Percentiles rank a stretch among this genome's conserved stretches.
phyloP scores from a whole-genome alignment of 2,329 filamentous ascomycete genomes.

The Exophiala sp. region DNA sequence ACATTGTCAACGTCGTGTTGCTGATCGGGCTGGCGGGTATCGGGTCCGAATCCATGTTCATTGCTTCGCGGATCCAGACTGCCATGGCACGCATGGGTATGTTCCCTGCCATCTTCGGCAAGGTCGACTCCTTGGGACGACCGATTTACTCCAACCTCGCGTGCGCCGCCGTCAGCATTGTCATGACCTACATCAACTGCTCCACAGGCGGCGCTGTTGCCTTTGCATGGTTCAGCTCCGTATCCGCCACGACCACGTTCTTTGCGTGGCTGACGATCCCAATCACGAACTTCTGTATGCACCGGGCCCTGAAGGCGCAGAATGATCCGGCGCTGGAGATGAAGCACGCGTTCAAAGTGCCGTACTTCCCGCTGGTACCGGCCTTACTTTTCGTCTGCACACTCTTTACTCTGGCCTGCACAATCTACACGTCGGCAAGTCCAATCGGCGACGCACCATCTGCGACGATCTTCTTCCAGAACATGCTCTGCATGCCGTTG shows the following conservation, averaged over 20 bases:
- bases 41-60: slow-evolving; percentile 9
- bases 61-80: slow-evolving; percentile 32
- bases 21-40: slow-evolving; percentile 67
- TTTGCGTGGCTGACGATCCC: slow-evolving; percentile 55
- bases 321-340: background rate
- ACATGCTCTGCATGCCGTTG: slow-evolving; percentile 5
- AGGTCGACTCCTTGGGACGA: slow-evolving; percentile 31
- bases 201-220: slow-evolving; percentile 38
- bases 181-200: slow-evolving; percentile 34
- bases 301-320: slow-evolving; percentile 33
- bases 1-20: slow-evolving; percentile 73
- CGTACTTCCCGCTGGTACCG: background rate
- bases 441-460: slow-evolving; percentile 1
- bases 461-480: slow-evolving; percentile 5
- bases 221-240: slow-evolving; percentile 71
- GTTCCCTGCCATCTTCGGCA: slow-evolving; percentile 30
- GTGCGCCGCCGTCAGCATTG: slow-evolving; percentile 27
- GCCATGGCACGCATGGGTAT: slow-evolving; percentile 31
- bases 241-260: slow-evolving; percentile 65
- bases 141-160: slow-evolving; percentile 30
- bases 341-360: slow-evolving; percentile 5
- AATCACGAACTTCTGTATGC: slow-evolving; percentile 71
- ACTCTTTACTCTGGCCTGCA: slow-evolving; percentile 3
- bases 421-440: background rate
- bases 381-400: background rate